Percentiles rank a stretch among this genome's conserved stretches.
These are phyloP conservation scores for Penicillium atrosanguineum DNA, from an alignment of 495 filamentous ascomycete species.

Conservation along the genomic window DNA sequence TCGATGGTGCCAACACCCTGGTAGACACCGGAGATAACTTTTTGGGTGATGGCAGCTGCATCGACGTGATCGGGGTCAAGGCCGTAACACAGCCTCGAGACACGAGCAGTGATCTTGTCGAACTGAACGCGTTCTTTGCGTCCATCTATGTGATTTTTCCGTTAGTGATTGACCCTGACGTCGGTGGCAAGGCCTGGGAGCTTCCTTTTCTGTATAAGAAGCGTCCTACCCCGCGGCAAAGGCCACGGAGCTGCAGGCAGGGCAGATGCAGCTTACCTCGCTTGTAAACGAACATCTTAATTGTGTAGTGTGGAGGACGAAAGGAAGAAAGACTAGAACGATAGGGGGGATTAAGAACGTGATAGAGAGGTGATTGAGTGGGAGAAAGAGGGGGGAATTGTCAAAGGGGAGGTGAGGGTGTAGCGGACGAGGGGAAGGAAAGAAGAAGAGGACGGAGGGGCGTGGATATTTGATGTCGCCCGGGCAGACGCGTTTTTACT, in stretches of 20 bases:
- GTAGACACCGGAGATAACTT: slow-evolving; percentile 99
- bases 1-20: slow-evolving; percentile 95
- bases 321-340: slow-evolving; percentile 13
- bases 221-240: slow-evolving; percentile 6
- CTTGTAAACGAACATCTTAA: slow-evolving; percentile 68
- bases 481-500: slow-evolving; percentile 37
- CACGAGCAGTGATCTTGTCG: slow-evolving; percentile 99
- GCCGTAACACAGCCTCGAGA: slow-evolving; percentile 95
- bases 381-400: slow-evolving; percentile 11
- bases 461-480: slow-evolving; percentile 40
- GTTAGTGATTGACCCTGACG: slow-evolving; percentile 21
- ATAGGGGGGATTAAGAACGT: slow-evolving; percentile 15
- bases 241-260: not conserved
- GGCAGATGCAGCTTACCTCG: slow-evolving; percentile 51
- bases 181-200: slow-evolving; percentile 24
- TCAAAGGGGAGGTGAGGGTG: slow-evolving; percentile 15
- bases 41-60: slow-evolving; percentile 96
- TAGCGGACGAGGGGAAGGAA: slow-evolving; percentile 24
- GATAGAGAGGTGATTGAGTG: slow-evolving; percentile 1
- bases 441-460: slow-evolving; percentile 37
- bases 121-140: slow-evolving; percentile 99
- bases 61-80: slow-evolving; percentile 96
- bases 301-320: slow-evolving; percentile 10
- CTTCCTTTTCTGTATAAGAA: slow-evolving; percentile 1
- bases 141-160: slow-evolving; percentile 63